Conservation (phyloP, 73 alveolate genomes). For the Paramecium octaurelia region DNA sequence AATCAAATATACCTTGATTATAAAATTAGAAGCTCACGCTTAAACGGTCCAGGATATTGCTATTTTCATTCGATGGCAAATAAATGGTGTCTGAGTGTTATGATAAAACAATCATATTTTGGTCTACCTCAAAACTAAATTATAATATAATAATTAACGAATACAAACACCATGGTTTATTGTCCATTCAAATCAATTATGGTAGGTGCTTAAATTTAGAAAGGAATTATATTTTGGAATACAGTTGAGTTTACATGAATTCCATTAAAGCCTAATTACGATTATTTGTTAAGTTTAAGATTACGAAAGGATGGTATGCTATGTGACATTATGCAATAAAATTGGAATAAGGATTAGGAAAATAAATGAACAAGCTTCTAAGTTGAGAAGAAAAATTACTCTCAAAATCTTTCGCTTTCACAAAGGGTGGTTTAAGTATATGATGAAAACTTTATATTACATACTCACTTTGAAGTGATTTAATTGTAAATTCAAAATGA, state of each 20-base stretch:
- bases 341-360: background rate
- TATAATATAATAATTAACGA: too few relatives aligned
- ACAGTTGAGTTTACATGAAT: background rate
- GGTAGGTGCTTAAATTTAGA: background rate
- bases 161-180: background rate
- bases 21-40: background rate
- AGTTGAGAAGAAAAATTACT: background rate
- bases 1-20: too few relatives aligned
- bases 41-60: background rate
- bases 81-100: background rate
- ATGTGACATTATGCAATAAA: background rate
- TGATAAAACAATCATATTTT: background rate
- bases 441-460: too few relatives aligned
- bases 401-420: too few relatives aligned
- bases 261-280: background rate
- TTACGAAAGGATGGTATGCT: background rate
- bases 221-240: background rate
- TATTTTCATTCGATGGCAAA: background rate
- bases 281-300: too few relatives aligned
- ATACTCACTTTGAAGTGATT: too few relatives aligned
- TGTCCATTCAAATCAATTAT: background rate
- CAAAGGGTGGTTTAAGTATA: too few relatives aligned
- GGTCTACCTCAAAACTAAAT: background rate
- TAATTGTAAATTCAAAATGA: background rate
- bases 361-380: background rate